These are phyloP conservation scores for Aspergillus kassunensis DNA, from an alignment of 495 filamentous ascomycete species.

Conservation along the genomic window DNA sequence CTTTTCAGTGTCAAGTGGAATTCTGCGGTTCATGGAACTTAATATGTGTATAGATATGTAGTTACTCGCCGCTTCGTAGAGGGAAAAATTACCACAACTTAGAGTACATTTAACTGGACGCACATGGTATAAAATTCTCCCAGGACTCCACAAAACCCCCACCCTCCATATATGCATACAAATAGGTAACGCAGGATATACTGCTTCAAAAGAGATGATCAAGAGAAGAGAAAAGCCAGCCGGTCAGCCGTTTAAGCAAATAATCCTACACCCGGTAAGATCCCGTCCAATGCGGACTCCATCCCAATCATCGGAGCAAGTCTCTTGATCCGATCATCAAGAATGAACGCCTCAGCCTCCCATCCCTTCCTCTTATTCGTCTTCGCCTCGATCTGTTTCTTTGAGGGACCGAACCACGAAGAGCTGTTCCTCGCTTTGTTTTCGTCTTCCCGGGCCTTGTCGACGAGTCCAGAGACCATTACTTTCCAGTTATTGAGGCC, in stretches of 20 bases:
- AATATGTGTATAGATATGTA: not conserved
- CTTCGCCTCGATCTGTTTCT: constrained; percentile 25
- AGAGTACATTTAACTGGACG: too few relatives aligned
- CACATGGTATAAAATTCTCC: not conserved
- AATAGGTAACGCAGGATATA: not conserved
- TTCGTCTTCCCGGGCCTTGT: constrained; percentile 45
- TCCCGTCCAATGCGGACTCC: constrained; percentile 26
- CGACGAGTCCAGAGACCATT: constrained; percentile 61
- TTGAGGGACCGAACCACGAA: constrained; percentile 48
- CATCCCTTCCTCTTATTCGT: constrained; percentile 31
- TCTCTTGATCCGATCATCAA: constrained; percentile 37
- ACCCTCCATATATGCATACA: constrained; percentile 2
- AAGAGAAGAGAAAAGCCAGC: not conserved
- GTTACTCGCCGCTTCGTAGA: not conserved
- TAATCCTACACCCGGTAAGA: constrained; percentile 34
- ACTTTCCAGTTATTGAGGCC: constrained; percentile 70
- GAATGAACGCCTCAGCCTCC: constrained; percentile 36
- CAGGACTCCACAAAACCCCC: not conserved
- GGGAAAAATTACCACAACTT: too few relatives aligned
- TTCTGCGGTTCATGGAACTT: too few relatives aligned
- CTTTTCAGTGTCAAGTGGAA: too few relatives aligned
- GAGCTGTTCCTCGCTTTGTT: constrained; percentile 27
- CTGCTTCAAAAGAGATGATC: not conserved
- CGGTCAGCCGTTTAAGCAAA: constrained; percentile 18
- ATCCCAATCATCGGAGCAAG: constrained; percentile 33